Conservation (phyloP, 345 rosid genomes). For the Syzygium aromaticum region DNA sequence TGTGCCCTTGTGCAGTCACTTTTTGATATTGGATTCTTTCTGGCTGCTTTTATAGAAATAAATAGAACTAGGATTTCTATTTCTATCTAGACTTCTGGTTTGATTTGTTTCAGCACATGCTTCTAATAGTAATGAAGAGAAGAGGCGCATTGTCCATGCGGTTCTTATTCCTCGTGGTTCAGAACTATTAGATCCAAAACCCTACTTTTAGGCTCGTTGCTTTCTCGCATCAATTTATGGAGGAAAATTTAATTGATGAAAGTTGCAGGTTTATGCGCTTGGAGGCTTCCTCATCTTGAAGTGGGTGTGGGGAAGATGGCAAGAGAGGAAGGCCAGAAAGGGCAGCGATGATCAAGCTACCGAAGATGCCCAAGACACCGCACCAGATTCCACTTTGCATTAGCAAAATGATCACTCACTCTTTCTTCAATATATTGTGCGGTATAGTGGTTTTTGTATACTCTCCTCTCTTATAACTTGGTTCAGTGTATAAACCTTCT, state of each 20-base stretch:
- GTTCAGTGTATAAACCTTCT: not conserved
- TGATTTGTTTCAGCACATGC: not conserved
- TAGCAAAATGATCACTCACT: not conserved
- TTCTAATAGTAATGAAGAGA: not conserved
- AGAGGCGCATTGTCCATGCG: not conserved
- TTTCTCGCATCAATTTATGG: not conserved
- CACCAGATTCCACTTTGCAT: slow-evolving; percentile 12
- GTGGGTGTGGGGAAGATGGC: slow-evolving; percentile 91
- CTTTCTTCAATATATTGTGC: not conserved
- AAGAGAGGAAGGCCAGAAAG: slow-evolving; percentile 55
- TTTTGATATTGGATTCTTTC: not conserved
- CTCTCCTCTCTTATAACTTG: not conserved
- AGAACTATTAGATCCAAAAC: not conserved
- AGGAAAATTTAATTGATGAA: not conserved
- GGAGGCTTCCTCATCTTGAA: slow-evolving; percentile 70
- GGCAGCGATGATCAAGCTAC: slow-evolving; percentile 11
- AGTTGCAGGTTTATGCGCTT: slow-evolving; percentile 64
- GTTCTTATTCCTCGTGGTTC: not conserved
- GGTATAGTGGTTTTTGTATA: not conserved
- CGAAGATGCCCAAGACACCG: slow-evolving; percentile 13
- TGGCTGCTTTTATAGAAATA: not conserved
- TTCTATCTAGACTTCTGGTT: not conserved
- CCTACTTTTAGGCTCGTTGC: not conserved
- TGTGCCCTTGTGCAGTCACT: not conserved
- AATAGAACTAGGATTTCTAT: not conserved